phyloP scores from a whole-genome alignment of 2,329 filamentous ascomycete genomes.

The Penicillium concentricum region DNA sequence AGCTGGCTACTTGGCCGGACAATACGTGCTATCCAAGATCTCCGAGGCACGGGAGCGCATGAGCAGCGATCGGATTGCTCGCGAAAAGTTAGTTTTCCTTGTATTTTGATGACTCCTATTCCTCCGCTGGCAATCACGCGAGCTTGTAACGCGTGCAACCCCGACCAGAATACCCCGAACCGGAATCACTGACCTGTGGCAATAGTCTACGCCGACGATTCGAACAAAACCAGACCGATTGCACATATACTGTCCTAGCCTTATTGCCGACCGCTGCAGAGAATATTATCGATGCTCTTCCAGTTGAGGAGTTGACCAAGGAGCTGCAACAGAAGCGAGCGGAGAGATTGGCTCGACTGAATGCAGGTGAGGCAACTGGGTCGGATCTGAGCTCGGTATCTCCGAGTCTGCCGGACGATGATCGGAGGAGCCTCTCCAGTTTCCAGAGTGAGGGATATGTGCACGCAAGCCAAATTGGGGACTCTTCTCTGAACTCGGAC shows the following conservation, averaged over 20 bases:
- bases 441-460: slow-evolving; percentile 78
- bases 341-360: slow-evolving; percentile 62
- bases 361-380: slow-evolving; percentile 54
- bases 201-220: slow-evolving; percentile 86
- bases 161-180: slow-evolving; percentile 9
- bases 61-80: slow-evolving; percentile 91
- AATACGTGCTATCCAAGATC: slow-evolving; percentile 90
- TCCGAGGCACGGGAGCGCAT: slow-evolving; percentile 92
- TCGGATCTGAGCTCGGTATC: slow-evolving; percentile 58
- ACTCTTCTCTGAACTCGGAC: slow-evolving; percentile 50
- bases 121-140: slow-evolving; percentile 6
- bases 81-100: slow-evolving; percentile 74
- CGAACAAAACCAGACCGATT: slow-evolving; percentile 98
- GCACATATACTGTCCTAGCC: slow-evolving; percentile 95
- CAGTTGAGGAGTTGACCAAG: slow-evolving; percentile 88
- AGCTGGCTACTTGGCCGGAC: slow-evolving; percentile 84
- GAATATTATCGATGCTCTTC: slow-evolving; percentile 81
- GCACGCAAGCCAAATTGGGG: slow-evolving; percentile 73
- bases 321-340: slow-evolving; percentile 93
- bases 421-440: slow-evolving; percentile 57
- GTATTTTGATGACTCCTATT: not conserved
- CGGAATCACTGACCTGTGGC: slow-evolving; percentile 14
- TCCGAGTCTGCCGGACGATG: slow-evolving; percentile 76
- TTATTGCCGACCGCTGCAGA: slow-evolving; percentile 88
- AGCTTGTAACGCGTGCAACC: slow-evolving; percentile 11